Evolutionary conservation across 2,329 filamentous ascomycete genomes (phyloP).

Genomic region (Fusarium nisikadoi): DNA sequence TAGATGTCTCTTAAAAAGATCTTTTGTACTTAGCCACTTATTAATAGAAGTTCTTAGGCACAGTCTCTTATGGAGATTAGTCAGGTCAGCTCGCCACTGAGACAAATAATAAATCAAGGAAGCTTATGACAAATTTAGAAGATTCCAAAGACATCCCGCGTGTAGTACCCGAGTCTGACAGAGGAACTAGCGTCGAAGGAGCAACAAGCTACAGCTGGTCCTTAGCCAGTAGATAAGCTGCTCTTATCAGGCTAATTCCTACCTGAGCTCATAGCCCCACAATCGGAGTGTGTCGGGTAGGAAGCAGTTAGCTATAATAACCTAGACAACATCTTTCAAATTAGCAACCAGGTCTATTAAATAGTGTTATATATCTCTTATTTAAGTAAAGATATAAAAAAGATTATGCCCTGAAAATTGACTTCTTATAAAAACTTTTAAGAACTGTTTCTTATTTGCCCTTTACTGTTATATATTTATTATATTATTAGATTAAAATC

Average conservation of each 20-base stretch:
- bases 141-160: background rate
- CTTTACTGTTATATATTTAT: too few species aligned
- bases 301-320: background rate
- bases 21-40: background rate
- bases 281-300: background rate
- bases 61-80: background rate
- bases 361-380: accelerated
- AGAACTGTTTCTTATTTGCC: too few species aligned
- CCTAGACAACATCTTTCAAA: background rate
- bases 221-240: background rate
- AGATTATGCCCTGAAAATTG: accelerated
- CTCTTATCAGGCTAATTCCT: background rate
- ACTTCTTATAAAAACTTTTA: background rate
- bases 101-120: background rate
- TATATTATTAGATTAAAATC: too few species aligned
- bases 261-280: background rate
- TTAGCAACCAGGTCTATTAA: accelerated
- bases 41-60: background rate
- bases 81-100: accelerated
- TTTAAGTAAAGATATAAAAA: accelerated
- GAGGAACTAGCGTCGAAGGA: background rate
- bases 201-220: background rate
- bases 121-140: background rate
- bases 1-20: background rate
- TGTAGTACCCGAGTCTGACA: background rate